Base-by-base conservation (phyloP, 1,284 basidiomycete genomes). In the Puccinia sorghi region DNA sequence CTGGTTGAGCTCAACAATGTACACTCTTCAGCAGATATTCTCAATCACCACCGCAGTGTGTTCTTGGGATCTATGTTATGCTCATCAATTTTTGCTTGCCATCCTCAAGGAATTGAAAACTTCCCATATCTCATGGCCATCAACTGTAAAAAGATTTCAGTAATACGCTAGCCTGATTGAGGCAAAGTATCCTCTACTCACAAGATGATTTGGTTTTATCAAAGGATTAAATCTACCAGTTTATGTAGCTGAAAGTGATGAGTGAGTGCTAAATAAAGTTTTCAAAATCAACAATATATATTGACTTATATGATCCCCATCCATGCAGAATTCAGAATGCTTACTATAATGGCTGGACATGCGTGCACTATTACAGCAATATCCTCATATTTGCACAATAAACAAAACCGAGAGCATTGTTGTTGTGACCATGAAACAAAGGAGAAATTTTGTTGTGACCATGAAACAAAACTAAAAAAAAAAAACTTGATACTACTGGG, bases 241-340 rank as follows among this genome's bases (percentile, higher is more conserved):
- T 15, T 4, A 25, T 9, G 41, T 48, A 13, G 5, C 41, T 46
- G 64, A 66, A 3, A n/a, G 48, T 43, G 64, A 66, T 4, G 41
- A 66, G 64, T 66, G 13, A 66, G 64, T 66, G 7, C 25, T 66
- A n/a, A n/a, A n/a, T n/a, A n/a, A n/a, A n/a, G n/a, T 48, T 43
- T 11, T 20, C 48, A 50, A n/a, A n/a, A n/a, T n/a, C n/a, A 12
- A 13, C 9, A 4, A n/a, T 43, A n/a, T 13, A n/a, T 43, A 7
- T n/a, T 43, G 11, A 41, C 12, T 13, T 50, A 9, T 6, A 8
- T 11, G n/a, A n/a, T n/a, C 4, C 8, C 43, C 17, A 66, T 15
- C 12, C n/a, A 43, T 66, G 41, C n/a, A 66, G 25, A n/a, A 66
- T 41, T 3, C 41, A 25, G 20, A 66, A n/a, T 46, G 41, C 63